Percentiles rank a stretch among this genome's conserved stretches.
phyloP scores from a whole-genome alignment of 139 green algal species.

The Parachlorella kessleri region DNA sequence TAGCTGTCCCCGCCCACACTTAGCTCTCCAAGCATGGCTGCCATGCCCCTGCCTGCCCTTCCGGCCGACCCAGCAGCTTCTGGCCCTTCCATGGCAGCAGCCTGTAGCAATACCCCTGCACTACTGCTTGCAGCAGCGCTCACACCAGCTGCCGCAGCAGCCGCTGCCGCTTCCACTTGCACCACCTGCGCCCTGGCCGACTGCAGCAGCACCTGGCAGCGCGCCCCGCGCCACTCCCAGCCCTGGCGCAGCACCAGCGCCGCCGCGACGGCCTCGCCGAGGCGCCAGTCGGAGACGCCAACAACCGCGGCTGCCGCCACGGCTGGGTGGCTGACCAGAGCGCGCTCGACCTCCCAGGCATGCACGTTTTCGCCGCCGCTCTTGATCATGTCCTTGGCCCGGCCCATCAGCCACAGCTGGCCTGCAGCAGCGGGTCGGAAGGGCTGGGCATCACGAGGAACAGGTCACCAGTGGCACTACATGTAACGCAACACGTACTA shows the following conservation, averaged over 20 bases:
- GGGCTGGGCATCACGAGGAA: slow-evolving; percentile 42
- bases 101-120: background rate
- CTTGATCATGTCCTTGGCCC: slow-evolving; percentile 91
- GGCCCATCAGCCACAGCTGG: slow-evolving; percentile 78
- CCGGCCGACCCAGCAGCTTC: background rate
- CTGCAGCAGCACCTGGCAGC: slow-evolving; percentile 14
- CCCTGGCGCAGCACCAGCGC: slow-evolving; percentile 57
- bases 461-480: background rate
- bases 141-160: slow-evolving; percentile 7
- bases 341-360: slow-evolving; percentile 68
- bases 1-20: no score
- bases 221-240: slow-evolving; percentile 44
- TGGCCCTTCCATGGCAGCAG: background rate
- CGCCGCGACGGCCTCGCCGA: slow-evolving; percentile 78
- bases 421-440: slow-evolving; percentile 52
- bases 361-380: slow-evolving; percentile 90
- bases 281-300: slow-evolving; percentile 70
- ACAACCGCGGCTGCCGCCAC: slow-evolving; percentile 78
- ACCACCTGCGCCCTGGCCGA: background rate
- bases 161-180: background rate
- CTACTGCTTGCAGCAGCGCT: background rate
- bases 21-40: no score
- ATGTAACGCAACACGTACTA: no score
- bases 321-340: slow-evolving; percentile 44
- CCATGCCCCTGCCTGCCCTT: background rate